Percentiles rank a stretch among this genome's conserved stretches.
Conservation (phyloP, 2,329 filamentous ascomycete genomes). For the Phaeosphaeria sp. region DNA sequence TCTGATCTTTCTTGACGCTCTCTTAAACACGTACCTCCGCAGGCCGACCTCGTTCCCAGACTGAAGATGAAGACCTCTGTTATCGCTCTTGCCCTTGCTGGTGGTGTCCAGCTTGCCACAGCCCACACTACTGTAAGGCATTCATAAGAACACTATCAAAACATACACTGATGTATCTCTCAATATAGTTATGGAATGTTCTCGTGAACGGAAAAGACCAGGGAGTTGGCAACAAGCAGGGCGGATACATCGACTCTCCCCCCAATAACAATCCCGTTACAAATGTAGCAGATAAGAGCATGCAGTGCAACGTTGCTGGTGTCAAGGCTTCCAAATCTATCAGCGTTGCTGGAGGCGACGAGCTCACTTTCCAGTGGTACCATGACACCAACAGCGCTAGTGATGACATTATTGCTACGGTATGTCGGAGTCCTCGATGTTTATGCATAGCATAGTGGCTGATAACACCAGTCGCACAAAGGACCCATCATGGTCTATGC, state of each 20-base stretch:
- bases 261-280: slow-evolving; percentile 46
- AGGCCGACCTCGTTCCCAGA: slow-evolving; percentile 16
- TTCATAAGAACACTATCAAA: not conserved
- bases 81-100: slow-evolving; percentile 39
- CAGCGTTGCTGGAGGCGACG: slow-evolving; percentile 56
- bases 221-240: slow-evolving; percentile 40
- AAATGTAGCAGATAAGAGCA: slow-evolving; percentile 42
- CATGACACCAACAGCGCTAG: slow-evolving; percentile 53
- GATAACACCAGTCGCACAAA: slow-evolving; percentile 50
- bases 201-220: slow-evolving; percentile 52
- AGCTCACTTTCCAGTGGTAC: slow-evolving; percentile 57
- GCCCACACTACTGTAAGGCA: slow-evolving; percentile 40
- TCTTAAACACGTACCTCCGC: slow-evolving; percentile 17
- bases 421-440: not conserved
- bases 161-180: not conserved
- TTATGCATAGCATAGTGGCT: not conserved
- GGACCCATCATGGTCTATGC: slow-evolving; percentile 62
- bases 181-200: slow-evolving; percentile 30
- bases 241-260: slow-evolving; percentile 58
- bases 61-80: slow-evolving; percentile 43
- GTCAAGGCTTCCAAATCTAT: slow-evolving; percentile 50
- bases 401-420: slow-evolving; percentile 60
- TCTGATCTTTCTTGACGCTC: slow-evolving; percentile 9
- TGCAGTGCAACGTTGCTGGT: slow-evolving; percentile 46
- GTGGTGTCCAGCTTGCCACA: slow-evolving; percentile 23